A percentile compares a stretch with the other conserved stretches of the same genome.
These are phyloP conservation scores for Endocladia muricata DNA, from an alignment of 31 red algal species.

Conservation along the genomic window DNA sequence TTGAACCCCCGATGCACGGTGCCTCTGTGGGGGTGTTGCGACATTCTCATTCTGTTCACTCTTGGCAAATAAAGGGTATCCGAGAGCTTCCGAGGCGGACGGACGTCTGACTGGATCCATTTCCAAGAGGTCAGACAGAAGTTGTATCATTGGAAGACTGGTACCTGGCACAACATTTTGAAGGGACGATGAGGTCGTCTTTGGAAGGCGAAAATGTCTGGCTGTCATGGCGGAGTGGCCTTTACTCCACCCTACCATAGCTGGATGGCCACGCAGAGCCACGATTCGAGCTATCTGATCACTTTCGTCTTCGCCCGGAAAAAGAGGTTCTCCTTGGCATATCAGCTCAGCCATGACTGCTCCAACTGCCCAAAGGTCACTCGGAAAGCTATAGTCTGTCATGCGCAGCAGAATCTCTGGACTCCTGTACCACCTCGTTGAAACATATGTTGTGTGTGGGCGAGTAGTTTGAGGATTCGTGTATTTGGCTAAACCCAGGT, in stretches of 20 bases:
- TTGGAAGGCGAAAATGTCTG: slow-evolving; percentile 43
- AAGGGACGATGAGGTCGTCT: slow-evolving; percentile 35
- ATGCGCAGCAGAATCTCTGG: slow-evolving; percentile 74
- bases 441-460: slow-evolving; percentile 67
- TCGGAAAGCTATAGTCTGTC: slow-evolving; percentile 50
- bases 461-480: slow-evolving; percentile 14
- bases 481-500: slow-evolving; percentile 63
- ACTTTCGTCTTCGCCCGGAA: slow-evolving; percentile 74
- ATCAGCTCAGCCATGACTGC: slow-evolving; percentile 77
- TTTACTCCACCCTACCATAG: slow-evolving; percentile 34
- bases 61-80: slow-evolving; percentile 27
- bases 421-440: slow-evolving; percentile 74
- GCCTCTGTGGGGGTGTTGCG: background rate
- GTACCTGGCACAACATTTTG: slow-evolving; percentile 3
- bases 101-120: slow-evolving; percentile 34
- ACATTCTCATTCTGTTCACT: background rate
- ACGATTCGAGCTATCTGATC: slow-evolving; percentile 61
- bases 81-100: slow-evolving; percentile 31
- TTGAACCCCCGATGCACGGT: background rate
- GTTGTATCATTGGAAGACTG: slow-evolving; percentile 29
- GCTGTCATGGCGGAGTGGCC: slow-evolving; percentile 38
- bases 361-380: slow-evolving; percentile 81
- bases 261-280: slow-evolving; percentile 55
- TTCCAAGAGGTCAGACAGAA: slow-evolving; percentile 38
- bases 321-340: slow-evolving; percentile 63